Conservation (phyloP, 768 basidiomycete species). For the Suillus discolor region DNA sequence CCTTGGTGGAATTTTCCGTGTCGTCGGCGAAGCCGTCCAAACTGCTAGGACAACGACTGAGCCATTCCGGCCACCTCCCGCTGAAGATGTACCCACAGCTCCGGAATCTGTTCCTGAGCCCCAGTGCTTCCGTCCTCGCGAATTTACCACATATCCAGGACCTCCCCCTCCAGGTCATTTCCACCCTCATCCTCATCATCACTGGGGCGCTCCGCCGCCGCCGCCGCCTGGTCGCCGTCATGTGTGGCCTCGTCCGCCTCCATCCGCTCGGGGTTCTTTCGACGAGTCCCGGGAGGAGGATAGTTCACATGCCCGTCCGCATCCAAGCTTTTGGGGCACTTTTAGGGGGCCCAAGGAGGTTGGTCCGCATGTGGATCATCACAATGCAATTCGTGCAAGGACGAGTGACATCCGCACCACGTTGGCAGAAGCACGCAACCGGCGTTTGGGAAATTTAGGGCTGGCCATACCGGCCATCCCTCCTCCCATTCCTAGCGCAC, state of each 20-base stretch:
- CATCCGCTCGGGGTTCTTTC: background rate
- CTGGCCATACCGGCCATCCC: background rate
- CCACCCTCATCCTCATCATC: slow-evolving; percentile 22
- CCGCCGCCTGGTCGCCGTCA: slow-evolving; percentile 3
- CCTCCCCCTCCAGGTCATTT: slow-evolving; percentile 20
- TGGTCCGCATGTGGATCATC: no score
- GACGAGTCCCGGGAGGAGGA: background rate
- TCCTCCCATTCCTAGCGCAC: background rate
- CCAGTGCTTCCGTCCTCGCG: slow-evolving; percentile 3
- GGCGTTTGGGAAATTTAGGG: slow-evolving; percentile 1
- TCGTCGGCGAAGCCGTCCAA: slow-evolving; percentile 43
- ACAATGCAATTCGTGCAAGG: background rate
- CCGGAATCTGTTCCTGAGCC: slow-evolving; percentile 7
- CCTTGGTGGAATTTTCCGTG: slow-evolving; percentile 57
- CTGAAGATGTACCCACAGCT: slow-evolving; percentile 3
- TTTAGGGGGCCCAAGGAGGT: no score
- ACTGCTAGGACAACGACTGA: slow-evolving; percentile 16
- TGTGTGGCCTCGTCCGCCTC: slow-evolving; percentile 6
- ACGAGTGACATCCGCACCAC: slow-evolving; percentile 2
- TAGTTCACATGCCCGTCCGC: background rate
- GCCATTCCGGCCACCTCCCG: slow-evolving; percentile 2
- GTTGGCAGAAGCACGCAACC: slow-evolving; percentile 4
- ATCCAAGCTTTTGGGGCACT: no score
- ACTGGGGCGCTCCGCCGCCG: slow-evolving; percentile 15
- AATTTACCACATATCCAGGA: slow-evolving; percentile 13